Base-by-base conservation (phyloP, 352 stramenopile species). In the Peronospora tabacina region DNA sequence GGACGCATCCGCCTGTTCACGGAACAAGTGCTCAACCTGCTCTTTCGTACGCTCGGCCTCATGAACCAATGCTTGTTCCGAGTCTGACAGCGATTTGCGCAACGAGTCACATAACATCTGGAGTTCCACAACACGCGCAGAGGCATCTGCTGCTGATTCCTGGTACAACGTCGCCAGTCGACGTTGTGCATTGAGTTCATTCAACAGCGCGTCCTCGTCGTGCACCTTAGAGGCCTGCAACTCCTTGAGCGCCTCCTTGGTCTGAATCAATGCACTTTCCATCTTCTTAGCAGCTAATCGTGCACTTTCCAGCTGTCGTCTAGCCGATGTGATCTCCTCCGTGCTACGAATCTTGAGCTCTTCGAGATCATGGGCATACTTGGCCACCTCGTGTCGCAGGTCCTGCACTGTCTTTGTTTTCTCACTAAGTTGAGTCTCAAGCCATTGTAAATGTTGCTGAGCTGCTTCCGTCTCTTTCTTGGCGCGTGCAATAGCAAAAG, bases 111-210 rank as follows among this genome's bases (percentile, higher is more conserved):
- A 82, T 17, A 80, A 37, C 24, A 50, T 63, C 44, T 89, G 72
- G 2, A 91, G 52, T 24, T 84, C 72, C 10, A 55, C 62, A 13
- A 88, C 72, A 13, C 70, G 63, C 33, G 61, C 47, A n/a, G 60
- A 70, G n/a, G 81, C 63, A 33, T 86, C 74, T 7, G 57, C 62
- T 3, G 74, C 64, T 5, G 75, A 77, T 22, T 87, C 73, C 52
- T 89, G 79, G 61, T 91, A 91, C 51, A 91, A 48, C 7, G 80
- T 70, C 0, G 76, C 70, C 6, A 91, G 62, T 28, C 81, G 81
- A 7, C 71, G 72, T 44, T 91, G 81, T 10, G 78, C 65, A 33
- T 41, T 75, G 39, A 91, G 49, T 26, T 91, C 77, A 29, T 82
- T 82, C 43, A 85, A 58, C 29, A 88, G 66, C 12, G 69, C 63